Base-by-base conservation (phyloP, 83 land plant genomes). In the Larix sibirica region DNA sequence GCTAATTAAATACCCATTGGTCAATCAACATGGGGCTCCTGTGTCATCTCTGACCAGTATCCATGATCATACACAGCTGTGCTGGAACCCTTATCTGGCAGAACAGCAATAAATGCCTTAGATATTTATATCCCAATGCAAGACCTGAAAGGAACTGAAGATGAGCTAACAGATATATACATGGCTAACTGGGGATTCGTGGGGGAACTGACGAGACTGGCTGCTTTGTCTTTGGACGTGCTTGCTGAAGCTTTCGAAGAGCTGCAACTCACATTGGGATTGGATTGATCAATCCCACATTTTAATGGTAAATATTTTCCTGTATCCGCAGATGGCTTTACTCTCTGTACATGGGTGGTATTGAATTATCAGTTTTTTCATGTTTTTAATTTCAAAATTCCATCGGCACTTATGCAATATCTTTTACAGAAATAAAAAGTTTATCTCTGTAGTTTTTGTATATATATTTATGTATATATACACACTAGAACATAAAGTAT, bases 181-280 rank as follows among this genome's bases (percentile, higher is more conserved):
- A 33, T 70, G 74, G 74, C 74, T 70, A 38, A 70, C 12, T 36
- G 47, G 74, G 74, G 74, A 18, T 18, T 70, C 20, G 36, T 70
- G 9, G 8, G 36, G 74, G 74, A 70, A 33, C 74, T 70, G 10
- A 70, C n/a, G 23, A 70, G 74, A 42, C 18, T 70, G 7, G 74
- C 47, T 18, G 21, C 40, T 8, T 38, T 70, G 40, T 17, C 6
- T 1, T 18, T 70, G 47, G 74, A 70, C 2, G 47, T 70, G 2
- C 18, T 70, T 42, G 5, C 47, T 38, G 9, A 42, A 70, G 47
- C 47, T 70, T 38, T 70, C 20, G 74, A 70, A 36, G 47, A 70
- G 47, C 47, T 70, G 36, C 40, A 18, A 26, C 40, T 38, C 47
- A 38, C 44, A 70, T 42, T 38, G 21, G 40, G 74, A n/a, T 54